These are phyloP conservation scores for Pezicula carpinea DNA, from an alignment of 2,329 filamentous ascomycete species.

Conservation along the genomic window DNA sequence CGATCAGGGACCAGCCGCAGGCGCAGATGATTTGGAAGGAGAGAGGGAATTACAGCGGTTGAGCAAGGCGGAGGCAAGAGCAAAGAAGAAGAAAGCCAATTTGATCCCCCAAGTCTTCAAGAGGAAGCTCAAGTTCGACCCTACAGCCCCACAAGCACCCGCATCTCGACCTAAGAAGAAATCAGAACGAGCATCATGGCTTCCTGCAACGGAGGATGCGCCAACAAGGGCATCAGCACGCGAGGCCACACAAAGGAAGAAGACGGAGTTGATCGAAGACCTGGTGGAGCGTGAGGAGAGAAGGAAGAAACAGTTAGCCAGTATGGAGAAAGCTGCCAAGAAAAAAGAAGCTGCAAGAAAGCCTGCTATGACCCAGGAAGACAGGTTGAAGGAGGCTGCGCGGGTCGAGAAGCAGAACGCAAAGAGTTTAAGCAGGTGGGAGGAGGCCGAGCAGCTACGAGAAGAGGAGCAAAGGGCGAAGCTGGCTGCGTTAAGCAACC, in stretches of 20 bases:
- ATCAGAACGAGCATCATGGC: constrained; percentile 66
- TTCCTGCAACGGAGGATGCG: constrained; percentile 57
- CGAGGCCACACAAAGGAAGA: constrained; percentile 57
- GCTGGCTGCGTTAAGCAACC: constrained; percentile 81
- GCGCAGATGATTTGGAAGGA: constrained; percentile 64
- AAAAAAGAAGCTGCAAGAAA: constrained; percentile 67
- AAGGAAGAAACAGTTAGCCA: constrained; percentile 64
- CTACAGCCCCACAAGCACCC: constrained; percentile 33
- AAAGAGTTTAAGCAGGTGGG: constrained; percentile 90
- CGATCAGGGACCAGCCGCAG: constrained; percentile 62
- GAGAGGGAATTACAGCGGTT: constrained; percentile 81
- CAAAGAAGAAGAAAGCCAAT: constrained; percentile 77
- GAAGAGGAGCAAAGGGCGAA: constrained; percentile 79
- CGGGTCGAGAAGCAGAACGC: constrained; percentile 80
- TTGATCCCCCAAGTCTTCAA: constrained; percentile 65
- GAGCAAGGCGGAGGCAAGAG: constrained; percentile 62
- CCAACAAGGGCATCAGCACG: constrained; percentile 58
- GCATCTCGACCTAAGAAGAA: constrained; percentile 57
- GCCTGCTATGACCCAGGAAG: constrained; percentile 82
- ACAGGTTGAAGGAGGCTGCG: constrained; percentile 78
- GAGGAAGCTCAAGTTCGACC: constrained; percentile 73
- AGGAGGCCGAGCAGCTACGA: constrained; percentile 84
- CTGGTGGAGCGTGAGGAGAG: constrained; percentile 69
- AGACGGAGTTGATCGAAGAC: constrained; percentile 56
- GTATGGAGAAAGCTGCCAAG: constrained; percentile 56